phyloP scores from a whole-genome alignment of 768 basidiomycete genomes.

The Phlegmacium glaucopus region DNA sequence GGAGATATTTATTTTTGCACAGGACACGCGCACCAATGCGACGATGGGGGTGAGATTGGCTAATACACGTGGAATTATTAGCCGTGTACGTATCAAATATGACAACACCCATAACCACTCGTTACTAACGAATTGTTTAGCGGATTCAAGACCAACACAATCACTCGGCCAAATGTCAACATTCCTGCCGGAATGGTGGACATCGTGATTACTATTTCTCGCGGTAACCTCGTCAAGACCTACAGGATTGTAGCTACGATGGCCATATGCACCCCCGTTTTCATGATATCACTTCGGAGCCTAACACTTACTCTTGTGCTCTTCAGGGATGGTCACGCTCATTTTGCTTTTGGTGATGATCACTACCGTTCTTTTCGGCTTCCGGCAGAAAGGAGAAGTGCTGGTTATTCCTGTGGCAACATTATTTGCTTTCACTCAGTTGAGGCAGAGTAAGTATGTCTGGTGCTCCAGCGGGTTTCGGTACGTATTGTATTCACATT shows the following conservation, averaged over 20 bases:
- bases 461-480: constrained; percentile 20
- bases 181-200: constrained; percentile 18
- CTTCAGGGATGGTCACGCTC: constrained; percentile 20
- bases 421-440: constrained; percentile 22
- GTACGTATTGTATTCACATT: constrained; percentile 5
- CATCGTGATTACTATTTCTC: constrained; percentile 14
- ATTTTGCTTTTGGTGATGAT: constrained; percentile 23
- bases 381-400: constrained; percentile 19
- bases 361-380: constrained; percentile 24
- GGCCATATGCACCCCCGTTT: constrained; percentile 15
- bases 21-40: constrained; percentile 13
- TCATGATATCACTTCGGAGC: not conserved
- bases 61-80: constrained; percentile 19
- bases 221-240: constrained; percentile 17
- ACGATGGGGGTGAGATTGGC: constrained; percentile 16
- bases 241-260: constrained; percentile 21
- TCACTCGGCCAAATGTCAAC: constrained; percentile 7
- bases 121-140: constrained; percentile 4
- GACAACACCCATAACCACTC: not conserved
- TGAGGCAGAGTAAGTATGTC: constrained; percentile 24
- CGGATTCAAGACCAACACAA: constrained; percentile 17
- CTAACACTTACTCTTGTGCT: not conserved
- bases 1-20: constrained; percentile 19
- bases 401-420: constrained; percentile 26
- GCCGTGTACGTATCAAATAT: constrained; percentile 14